Base-by-base conservation (phyloP, 2,329 filamentous ascomycete species). In the Whalleya microplaca region DNA sequence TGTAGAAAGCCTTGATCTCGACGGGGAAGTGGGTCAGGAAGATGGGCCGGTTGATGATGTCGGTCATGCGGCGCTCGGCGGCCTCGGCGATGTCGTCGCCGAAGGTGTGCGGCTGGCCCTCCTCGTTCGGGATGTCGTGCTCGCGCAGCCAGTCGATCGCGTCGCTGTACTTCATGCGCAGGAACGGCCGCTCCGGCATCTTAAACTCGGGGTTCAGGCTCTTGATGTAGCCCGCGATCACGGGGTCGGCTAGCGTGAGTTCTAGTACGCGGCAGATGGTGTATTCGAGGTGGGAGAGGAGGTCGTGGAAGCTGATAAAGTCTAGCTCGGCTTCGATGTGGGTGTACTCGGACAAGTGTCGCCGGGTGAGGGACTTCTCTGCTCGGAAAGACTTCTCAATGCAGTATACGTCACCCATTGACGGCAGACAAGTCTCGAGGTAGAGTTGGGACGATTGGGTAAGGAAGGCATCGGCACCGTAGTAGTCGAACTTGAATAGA, bases 1-100 rank as follows among this genome's bases (percentile, higher is more conserved):
- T 99, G 84, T 99, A 99, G 76, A 99, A 99, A 1, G 95, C 90
- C 83, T 99, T 99, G 83, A 99, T 96, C 78, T 94, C 92, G 57
- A 88, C 88, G 19, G 95, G 95, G 85, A 99, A 99, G 78, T 98
- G 94, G 2, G 94, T 98, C 42, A 98, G 83, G 80, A 98, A 91
- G 75, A 99, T 96, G 60, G 95, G 95, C 52, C 86, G 81, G 86
- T 96, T 95, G 81, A 99, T 96, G 66, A 89, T 90, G 74, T 99
- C 95, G 1, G 94, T 98, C 95, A 99, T 99, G 72, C 83, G 86
- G 68, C 95, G 90, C 83, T 99, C 95, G 12, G 95, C 95, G 12
- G 95, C 95, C 77, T 98, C 95, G 64, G 95, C 95, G 69, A 99
- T 99, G 73, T 99, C 95, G 73, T 99, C 95, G 63, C 95, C 95